Evolutionary conservation across 805 yeast genomes (phyloP).

Genomic region (Teunomyces atbi): DNA sequence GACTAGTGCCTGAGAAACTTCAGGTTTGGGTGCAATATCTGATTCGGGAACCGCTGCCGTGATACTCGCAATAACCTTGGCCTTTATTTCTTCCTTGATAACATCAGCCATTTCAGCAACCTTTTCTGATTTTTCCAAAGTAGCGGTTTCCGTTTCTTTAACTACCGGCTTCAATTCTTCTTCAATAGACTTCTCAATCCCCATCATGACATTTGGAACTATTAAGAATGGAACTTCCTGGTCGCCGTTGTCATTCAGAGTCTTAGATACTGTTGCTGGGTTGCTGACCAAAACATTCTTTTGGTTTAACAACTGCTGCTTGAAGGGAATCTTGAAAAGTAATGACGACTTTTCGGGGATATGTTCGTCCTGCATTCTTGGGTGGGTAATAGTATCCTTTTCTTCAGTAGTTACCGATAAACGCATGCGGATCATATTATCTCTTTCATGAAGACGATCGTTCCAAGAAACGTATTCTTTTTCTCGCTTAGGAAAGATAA

Average conservation of each 20-base stretch:
- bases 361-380: conserved; percentile 8
- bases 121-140: conserved; percentile 1
- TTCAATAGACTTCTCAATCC: conserved; percentile 20
- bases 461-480: conserved; percentile 38
- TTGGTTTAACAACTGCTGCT: conserved; percentile 16
- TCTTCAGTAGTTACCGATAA: conserved; percentile 19
- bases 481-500: conserved; percentile 29
- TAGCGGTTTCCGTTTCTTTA: conserved; percentile 13
- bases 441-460: conserved; percentile 31
- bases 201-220: conserved; percentile 22
- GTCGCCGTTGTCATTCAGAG: background rate
- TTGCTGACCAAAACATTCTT: background rate
- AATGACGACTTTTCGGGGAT: conserved; percentile 9
- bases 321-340: conserved; percentile 24
- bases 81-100: background rate
- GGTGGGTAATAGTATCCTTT: conserved; percentile 10
- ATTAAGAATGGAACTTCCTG: conserved; percentile 20
- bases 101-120: conserved; percentile 4
- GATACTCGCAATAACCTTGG: conserved; percentile 1
- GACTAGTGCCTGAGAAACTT: background rate
- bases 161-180: conserved; percentile 24
- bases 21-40: background rate
- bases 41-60: conserved; percentile 1
- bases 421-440: conserved; percentile 22
- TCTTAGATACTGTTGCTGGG: background rate